Conservation (phyloP, 2,329 filamentous ascomycete species). For the Myriosclerotinia curreyana region DNA sequence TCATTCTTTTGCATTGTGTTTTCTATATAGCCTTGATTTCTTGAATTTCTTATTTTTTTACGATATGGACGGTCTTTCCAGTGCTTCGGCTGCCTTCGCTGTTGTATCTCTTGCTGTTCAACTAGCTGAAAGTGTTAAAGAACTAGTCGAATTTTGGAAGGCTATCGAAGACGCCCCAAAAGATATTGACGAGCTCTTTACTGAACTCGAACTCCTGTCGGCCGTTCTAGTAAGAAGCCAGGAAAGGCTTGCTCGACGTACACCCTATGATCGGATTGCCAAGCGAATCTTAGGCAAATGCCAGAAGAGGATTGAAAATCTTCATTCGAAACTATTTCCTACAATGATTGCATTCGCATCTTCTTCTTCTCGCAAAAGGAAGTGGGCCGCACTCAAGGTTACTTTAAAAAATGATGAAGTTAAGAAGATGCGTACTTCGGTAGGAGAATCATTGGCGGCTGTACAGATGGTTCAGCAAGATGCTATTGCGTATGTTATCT, state of each 20-base stretch:
- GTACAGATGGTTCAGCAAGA: slow-evolving; percentile 2
- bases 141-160: neutral
- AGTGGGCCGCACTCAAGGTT: neutral
- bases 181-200: neutral
- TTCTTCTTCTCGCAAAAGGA: neutral
- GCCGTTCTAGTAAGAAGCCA: neutral
- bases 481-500: neutral
- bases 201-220: slow-evolving; percentile 13
- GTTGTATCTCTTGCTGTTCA: slow-evolving; percentile 1
- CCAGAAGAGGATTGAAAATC: neutral
- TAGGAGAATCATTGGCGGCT: slow-evolving; percentile 3
- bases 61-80: slow-evolving; percentile 11
- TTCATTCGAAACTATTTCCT: slow-evolving; percentile 1
- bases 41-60: neutral
- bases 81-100: slow-evolving; percentile 15
- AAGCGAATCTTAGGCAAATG: neutral
- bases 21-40: neutral
- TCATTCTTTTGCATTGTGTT: neutral
- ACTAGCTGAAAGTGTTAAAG: slow-evolving; percentile 1
- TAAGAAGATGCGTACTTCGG: neutral
- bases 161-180: slow-evolving; percentile 8
- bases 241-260: neutral
- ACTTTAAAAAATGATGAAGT: slow-evolving; percentile 1
- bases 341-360: neutral
- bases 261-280: neutral